Evolutionary conservation across 2,329 filamentous ascomycete genomes (phyloP).

Genomic region (Aquanectria penicillioides): DNA sequence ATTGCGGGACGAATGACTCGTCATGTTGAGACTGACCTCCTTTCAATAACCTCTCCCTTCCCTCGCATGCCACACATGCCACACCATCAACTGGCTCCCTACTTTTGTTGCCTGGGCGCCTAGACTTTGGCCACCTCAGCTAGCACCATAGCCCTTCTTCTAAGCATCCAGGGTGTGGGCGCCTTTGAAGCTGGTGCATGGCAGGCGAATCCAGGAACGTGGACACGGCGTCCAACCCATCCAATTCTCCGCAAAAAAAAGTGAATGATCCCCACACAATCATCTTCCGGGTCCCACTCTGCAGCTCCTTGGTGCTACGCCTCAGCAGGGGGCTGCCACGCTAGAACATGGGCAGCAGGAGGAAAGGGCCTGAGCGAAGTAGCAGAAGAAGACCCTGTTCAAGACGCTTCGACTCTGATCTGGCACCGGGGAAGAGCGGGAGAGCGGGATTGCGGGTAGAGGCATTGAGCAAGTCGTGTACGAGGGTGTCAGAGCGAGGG

Average conservation of each 20-base stretch:
- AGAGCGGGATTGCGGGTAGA: slow-evolving; percentile 17
- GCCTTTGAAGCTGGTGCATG: not conserved
- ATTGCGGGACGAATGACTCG: slow-evolving; percentile 14
- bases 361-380: slow-evolving; percentile 5
- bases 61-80: not conserved
- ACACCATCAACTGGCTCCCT: not conserved
- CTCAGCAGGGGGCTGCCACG: slow-evolving; percentile 15
- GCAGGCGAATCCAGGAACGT: slow-evolving; percentile 27
- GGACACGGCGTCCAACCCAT: slow-evolving; percentile 29
- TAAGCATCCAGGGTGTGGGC: not conserved
- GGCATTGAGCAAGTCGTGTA: slow-evolving; percentile 12
- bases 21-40: not conserved
- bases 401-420: slow-evolving; percentile 16
- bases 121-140: not conserved
- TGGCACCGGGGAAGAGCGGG: slow-evolving; percentile 26
- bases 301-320: slow-evolving; percentile 17
- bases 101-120: not conserved
- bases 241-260: slow-evolving; percentile 28
- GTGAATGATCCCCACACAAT: slow-evolving; percentile 25
- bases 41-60: not conserved
- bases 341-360: slow-evolving; percentile 12
- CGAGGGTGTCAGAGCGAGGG: slow-evolving; percentile 6
- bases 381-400: slow-evolving; percentile 13
- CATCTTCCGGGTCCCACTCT: slow-evolving; percentile 28
- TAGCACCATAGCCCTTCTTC: not conserved